Percentiles rank a stretch among this genome's conserved stretches.
Conservation (phyloP, 805 yeast genomes). For the Jamesozyma gamospora region DNA sequence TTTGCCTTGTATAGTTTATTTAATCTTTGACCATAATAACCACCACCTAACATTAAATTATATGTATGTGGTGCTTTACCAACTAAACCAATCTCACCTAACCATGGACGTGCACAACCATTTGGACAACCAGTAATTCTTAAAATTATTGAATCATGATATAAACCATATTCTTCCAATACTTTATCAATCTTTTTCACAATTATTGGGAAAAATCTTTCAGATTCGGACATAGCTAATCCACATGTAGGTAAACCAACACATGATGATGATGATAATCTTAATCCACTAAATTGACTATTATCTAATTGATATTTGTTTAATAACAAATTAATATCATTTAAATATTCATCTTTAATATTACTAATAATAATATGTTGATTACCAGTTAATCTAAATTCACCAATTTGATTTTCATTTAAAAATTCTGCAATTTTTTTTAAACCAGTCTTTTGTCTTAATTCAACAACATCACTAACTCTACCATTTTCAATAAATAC, state of each 20-base stretch:
- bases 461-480: conserved; percentile 83
- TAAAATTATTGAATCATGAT: conserved; percentile 91
- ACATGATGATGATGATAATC: conserved; percentile 90
- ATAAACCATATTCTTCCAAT: conserved; percentile 82
- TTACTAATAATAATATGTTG: conserved; percentile 79
- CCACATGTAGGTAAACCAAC: conserved; percentile 99
- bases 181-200: conserved; percentile 75
- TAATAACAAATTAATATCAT: conserved; percentile 51
- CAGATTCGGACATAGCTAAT: conserved; percentile 97
- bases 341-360: conserved; percentile 59
- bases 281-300: conserved; percentile 68
- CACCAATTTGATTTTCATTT: conserved; percentile 53
- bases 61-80: conserved; percentile 93
- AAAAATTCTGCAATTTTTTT: conserved; percentile 65
- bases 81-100: conserved; percentile 89
- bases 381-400: conserved; percentile 90
- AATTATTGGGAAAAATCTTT: conserved; percentile 73
- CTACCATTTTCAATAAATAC: conserved; percentile 94
- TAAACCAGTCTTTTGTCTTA: conserved; percentile 84
- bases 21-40: conserved; percentile 84
- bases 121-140: conserved; percentile 99
- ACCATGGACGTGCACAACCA: conserved; percentile 98
- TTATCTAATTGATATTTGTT: conserved; percentile 74
- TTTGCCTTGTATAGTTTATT: conserved; percentile 85
- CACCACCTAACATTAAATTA: conserved; percentile 92